Percentiles rank a stretch among this genome's conserved stretches.
Conservation (phyloP, 2,329 filamentous ascomycete genomes). For the Hymenoscyphus infarciens region DNA sequence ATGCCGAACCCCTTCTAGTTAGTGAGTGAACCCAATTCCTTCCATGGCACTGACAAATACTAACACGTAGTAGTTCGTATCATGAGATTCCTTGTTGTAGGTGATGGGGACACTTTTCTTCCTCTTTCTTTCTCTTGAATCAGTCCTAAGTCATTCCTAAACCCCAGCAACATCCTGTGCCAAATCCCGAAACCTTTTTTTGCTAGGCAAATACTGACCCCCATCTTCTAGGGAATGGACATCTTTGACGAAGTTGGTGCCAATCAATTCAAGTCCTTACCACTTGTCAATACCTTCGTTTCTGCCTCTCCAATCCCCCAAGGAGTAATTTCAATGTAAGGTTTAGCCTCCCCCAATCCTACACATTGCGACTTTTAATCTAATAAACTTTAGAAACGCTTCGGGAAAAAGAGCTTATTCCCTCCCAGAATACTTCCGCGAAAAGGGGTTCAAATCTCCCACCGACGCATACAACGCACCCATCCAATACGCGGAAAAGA, state of each 20-base stretch:
- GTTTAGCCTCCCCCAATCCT: background rate
- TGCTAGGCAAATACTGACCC: background rate
- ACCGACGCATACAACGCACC: constrained; percentile 17
- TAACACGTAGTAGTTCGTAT: constrained; percentile 10
- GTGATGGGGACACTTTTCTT: no score
- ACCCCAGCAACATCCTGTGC: no score
- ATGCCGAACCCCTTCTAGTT: constrained; percentile 9
- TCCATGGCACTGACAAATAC: background rate
- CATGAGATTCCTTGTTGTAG: constrained; percentile 15
- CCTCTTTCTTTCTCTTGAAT: no score
- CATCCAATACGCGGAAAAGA: constrained; percentile 17
- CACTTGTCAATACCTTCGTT: constrained; percentile 8
- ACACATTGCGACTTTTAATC: background rate
- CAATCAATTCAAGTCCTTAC: constrained; percentile 11
- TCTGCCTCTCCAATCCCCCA: constrained; percentile 11
- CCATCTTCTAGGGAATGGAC: background rate
- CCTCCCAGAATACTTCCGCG: constrained; percentile 15
- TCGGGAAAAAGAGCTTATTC: constrained; percentile 13
- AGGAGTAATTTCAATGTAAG: constrained; percentile 9
- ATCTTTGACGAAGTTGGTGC: constrained; percentile 12
- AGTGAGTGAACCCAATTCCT: constrained; percentile 2
- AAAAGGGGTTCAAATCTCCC: constrained; percentile 14
- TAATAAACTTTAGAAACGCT: constrained; percentile 5
- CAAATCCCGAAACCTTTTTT: no score
- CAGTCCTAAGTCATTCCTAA: no score